A percentile compares a stretch with the other conserved stretches of the same genome.
Evolutionary conservation across 2,329 filamentous ascomycete species (phyloP).

Genomic region (Colletotrichum aenigma): DNA sequence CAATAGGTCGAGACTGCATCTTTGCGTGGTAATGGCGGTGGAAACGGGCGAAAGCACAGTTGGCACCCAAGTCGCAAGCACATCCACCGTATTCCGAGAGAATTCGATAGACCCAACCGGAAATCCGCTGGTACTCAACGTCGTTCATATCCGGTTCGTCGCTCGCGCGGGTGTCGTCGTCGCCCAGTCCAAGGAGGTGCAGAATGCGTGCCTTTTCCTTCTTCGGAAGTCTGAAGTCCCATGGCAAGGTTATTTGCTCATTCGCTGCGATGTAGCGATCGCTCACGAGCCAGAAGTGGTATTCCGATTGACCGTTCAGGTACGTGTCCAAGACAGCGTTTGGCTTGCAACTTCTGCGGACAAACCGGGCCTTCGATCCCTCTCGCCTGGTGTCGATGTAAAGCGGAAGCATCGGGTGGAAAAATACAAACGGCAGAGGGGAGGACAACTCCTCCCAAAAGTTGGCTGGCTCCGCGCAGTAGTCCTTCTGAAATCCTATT

Average conservation of each 20-base stretch:
- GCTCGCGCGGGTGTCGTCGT: constrained; percentile 57
- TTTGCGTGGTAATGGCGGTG: constrained; percentile 61
- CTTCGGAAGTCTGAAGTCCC: constrained; percentile 70
- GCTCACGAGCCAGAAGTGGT: constrained; percentile 92
- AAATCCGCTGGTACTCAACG: constrained; percentile 63
- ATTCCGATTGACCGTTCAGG: constrained; percentile 77
- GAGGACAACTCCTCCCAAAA: constrained; percentile 70
- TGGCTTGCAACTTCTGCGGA: constrained; percentile 89
- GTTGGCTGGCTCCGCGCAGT: constrained; percentile 69
- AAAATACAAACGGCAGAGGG: constrained; percentile 78
- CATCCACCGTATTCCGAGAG: constrained; percentile 82
- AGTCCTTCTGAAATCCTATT: constrained; percentile 75
- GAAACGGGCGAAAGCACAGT: constrained; percentile 69
- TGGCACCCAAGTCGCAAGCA: constrained; percentile 69
- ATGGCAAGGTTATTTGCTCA: constrained; percentile 68
- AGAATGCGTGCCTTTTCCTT: constrained; percentile 58
- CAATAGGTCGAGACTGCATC: constrained; percentile 41
- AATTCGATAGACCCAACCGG: constrained; percentile 70
- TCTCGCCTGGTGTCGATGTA: constrained; percentile 92
- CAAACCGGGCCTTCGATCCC: constrained; percentile 84
- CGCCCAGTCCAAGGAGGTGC: constrained; percentile 64
- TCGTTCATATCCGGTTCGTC: constrained; percentile 62
- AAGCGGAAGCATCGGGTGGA: constrained; percentile 85
- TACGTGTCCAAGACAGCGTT: constrained; percentile 90
- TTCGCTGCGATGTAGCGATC: constrained; percentile 72